Percentiles rank a stretch among this genome's conserved stretches.
These are phyloP conservation scores for Lipomyces orientalis DNA, from an alignment of 805 yeast species.

Conservation along the genomic window DNA sequence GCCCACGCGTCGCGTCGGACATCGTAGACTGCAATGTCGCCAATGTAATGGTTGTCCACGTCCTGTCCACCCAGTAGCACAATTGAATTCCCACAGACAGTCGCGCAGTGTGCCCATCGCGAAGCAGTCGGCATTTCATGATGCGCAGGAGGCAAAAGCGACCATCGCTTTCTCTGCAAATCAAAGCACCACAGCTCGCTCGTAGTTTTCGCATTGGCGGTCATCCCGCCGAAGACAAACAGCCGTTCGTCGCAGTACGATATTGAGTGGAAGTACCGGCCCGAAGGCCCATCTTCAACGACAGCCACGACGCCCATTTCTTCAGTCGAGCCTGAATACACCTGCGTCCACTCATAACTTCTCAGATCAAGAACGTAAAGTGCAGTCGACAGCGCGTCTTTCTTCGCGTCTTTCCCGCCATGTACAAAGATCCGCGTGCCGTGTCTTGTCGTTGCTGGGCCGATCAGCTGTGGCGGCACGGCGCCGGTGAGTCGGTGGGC, in stretches of 20 bases:
- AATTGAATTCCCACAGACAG: conserved; percentile 24
- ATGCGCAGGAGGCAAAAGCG: conserved; percentile 15
- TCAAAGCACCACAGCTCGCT: conserved; percentile 29
- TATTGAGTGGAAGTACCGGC: conserved; percentile 29
- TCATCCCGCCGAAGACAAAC: conserved; percentile 30
- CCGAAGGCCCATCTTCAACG: conserved; percentile 19
- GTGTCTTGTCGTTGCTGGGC: conserved; percentile 22
- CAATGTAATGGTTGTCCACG: conserved; percentile 23
- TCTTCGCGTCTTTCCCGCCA: conserved; percentile 28
- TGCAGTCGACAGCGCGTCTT: conserved; percentile 15
- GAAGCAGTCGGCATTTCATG: conserved; percentile 4
- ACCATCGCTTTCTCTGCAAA: conserved; percentile 17
- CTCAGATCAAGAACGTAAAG: conserved; percentile 32
- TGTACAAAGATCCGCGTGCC: conserved; percentile 21
- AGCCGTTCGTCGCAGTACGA: conserved; percentile 20
- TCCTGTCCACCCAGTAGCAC: conserved; percentile 38
- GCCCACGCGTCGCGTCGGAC: conserved; percentile 24
- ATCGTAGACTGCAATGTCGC: conserved; percentile 26
- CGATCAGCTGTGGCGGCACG: conserved; percentile 32
- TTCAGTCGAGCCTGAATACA: conserved; percentile 12
- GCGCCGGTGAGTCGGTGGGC: conserved; percentile 21
- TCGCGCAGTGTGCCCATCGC: conserved; percentile 34
- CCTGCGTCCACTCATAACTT: conserved; percentile 18
- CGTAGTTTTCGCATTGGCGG: conserved; percentile 9
- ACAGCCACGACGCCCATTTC: neutral